These are phyloP conservation scores for Rhododendron williamsianum DNA, from an alignment of 148 eudicot genomes.

Conservation along the genomic window DNA sequence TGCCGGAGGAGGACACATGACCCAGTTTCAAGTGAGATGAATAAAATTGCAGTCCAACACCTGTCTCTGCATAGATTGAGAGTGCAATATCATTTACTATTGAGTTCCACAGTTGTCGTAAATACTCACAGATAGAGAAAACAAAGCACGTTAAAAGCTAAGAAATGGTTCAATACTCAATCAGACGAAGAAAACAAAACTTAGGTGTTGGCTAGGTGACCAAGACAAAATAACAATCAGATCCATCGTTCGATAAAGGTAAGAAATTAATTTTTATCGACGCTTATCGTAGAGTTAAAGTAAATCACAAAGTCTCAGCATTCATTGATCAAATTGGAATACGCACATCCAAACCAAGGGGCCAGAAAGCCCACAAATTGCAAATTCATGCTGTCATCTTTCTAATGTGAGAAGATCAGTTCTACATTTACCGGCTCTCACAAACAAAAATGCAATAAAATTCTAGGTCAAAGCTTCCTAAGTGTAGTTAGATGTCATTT, in stretches of 20 bases:
- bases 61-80: neutral
- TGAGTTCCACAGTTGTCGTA: neutral
- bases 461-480: neutral
- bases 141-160: neutral
- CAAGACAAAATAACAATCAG: neutral
- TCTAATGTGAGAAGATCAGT: neutral
- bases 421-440: neutral
- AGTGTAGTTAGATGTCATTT: neutral
- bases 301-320: neutral
- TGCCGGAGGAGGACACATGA: slow-evolving; percentile 33
- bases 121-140: neutral
- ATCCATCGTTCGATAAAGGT: neutral
- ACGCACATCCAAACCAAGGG: neutral
- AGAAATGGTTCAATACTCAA: neutral
- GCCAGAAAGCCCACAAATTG: neutral
- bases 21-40: neutral
- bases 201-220: neutral
- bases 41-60: neutral
- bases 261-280: neutral
- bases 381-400: neutral
- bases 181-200: neutral
- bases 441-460: neutral
- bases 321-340: neutral
- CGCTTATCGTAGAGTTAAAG: neutral
- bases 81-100: neutral